Evolutionary conservation across 805 yeast genomes (phyloP), one percentile per base, ranked within the genome.

Genomic region (Maudiozyma saulgeensis): DNA sequence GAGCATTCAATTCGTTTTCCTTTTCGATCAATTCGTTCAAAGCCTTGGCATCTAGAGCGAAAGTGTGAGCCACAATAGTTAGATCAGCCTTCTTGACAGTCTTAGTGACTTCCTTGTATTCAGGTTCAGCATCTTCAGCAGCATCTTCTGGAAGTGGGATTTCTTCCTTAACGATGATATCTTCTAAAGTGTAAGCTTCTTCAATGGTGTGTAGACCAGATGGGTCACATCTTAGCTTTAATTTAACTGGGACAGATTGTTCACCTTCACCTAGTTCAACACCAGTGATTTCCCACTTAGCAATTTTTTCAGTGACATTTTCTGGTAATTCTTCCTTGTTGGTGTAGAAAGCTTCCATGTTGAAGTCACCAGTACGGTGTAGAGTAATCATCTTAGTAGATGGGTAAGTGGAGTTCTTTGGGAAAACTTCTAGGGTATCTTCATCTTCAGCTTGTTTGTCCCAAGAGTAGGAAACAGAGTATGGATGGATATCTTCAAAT

Each of bases 161-260:
- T 64, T 87, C 82, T 77, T 91, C 99, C 72, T 93, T 81, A 53
- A 86, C 90, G 54, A 81, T 76, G 65, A 84, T 79, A 74, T 93
- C 98, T 73, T 87, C 95, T 61, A 90, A 88, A 54, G 95, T 85
- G 80, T 89, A 84, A 51, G 98, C 99, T 50, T 87, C 79, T 75
- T 93, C 98, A 58, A 95, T 81, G 59, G 87, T 81, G 78, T 85
- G 88, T 74, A 90, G 81, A 48, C 99, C 99, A 51, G 95, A 84
- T 71, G 96, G 96, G 68, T 93, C 97, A 72, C 88, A 86, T 80
- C 99, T 86, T 67, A 93, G 81, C 80, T 90, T 89, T 70, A 93
- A 78, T 76, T 93, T 93, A 66, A 87, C 84, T 50, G 91, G 87
- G 57, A 88, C 82, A 34, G 85, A 68, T 45, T 80, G 70, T 68